Conservation (phyloP, 2,329 filamentous ascomycete genomes). For the Pseudogymnoascus sp. region DNA sequence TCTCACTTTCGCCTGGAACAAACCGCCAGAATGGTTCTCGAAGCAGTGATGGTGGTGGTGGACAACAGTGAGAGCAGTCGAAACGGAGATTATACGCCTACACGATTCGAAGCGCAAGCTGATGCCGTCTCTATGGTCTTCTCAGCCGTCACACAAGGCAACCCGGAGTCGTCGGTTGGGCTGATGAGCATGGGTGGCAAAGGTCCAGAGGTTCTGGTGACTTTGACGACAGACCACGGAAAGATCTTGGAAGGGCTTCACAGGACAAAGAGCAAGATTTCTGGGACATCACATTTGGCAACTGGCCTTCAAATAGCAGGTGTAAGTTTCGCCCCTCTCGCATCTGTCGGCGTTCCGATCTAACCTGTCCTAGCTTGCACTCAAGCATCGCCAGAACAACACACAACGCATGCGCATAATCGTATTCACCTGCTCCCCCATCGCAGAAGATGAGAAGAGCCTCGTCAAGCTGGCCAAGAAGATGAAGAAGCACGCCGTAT, state of each 20-base stretch:
- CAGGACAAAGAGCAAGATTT: constrained; percentile 83
- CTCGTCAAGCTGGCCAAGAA: constrained; percentile 87
- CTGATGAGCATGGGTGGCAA: constrained; percentile 98
- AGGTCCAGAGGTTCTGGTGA: constrained; percentile 94
- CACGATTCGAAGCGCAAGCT: constrained; percentile 90
- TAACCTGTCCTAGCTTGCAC: constrained; percentile 59
- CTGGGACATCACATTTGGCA: constrained; percentile 77
- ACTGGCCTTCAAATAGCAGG: constrained; percentile 93
- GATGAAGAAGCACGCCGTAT: constrained; percentile 97
- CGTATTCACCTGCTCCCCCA: constrained; percentile 89
- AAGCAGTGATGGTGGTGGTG: constrained; percentile 99
- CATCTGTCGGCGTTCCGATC: constrained; percentile 10
- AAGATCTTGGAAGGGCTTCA: constrained; percentile 90
- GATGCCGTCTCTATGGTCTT: constrained; percentile 95
- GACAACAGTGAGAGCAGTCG: constrained; percentile 99
- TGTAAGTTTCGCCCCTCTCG: constrained; percentile 47
- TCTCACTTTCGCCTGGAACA: neutral
- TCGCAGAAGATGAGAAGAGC: constrained; percentile 81
- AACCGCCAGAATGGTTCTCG: constrained; percentile 78
- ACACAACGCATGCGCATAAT: constrained; percentile 94
- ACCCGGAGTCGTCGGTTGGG: constrained; percentile 94
- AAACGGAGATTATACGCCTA: constrained; percentile 88
- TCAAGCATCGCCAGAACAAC: constrained; percentile 98
- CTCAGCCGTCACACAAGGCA: constrained; percentile 87
- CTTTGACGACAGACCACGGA: constrained; percentile 90